Percentiles rank a stretch among this genome's conserved stretches.
Evolutionary conservation across 768 basidiomycete genomes (phyloP).

Genomic region (Agaricus subrufescens): DNA sequence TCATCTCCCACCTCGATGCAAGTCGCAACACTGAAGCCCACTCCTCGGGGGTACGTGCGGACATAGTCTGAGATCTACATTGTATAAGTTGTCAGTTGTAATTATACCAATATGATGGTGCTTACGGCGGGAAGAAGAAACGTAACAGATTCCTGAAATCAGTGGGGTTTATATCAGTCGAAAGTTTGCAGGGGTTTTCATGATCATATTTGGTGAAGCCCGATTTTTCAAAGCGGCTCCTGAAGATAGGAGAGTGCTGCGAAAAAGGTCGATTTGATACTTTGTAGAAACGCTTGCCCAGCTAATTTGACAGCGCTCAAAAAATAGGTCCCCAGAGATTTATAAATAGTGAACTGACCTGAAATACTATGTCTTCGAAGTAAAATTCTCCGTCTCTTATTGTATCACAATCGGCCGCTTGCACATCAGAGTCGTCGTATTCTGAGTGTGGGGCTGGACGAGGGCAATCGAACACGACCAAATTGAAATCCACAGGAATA

Average conservation of each 20-base stretch:
- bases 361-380: slow-evolving; percentile 6
- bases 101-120: background rate
- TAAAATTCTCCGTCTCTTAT: background rate
- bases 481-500: background rate
- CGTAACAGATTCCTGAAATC: slow-evolving; percentile 1
- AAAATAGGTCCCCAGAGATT: background rate
- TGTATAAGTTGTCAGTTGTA: background rate
- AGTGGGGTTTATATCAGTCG: background rate
- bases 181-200: background rate
- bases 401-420: background rate
- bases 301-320: background rate
- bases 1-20: slow-evolving; percentile 2
- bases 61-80: background rate
- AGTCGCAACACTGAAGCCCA: slow-evolving; percentile 4
- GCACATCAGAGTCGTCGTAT: background rate
- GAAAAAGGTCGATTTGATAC: slow-evolving; percentile 3
- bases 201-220: slow-evolving; percentile 2
- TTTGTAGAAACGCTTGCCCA: background rate
- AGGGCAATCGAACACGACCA: background rate
- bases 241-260: background rate
- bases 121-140: slow-evolving; percentile 6
- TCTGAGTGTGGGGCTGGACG: background rate
- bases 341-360: background rate
- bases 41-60: background rate
- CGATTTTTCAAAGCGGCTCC: background rate